These are phyloP conservation scores for Phytophthora pini DNA, from an alignment of 352 stramenopile species.

Conservation along the genomic window DNA sequence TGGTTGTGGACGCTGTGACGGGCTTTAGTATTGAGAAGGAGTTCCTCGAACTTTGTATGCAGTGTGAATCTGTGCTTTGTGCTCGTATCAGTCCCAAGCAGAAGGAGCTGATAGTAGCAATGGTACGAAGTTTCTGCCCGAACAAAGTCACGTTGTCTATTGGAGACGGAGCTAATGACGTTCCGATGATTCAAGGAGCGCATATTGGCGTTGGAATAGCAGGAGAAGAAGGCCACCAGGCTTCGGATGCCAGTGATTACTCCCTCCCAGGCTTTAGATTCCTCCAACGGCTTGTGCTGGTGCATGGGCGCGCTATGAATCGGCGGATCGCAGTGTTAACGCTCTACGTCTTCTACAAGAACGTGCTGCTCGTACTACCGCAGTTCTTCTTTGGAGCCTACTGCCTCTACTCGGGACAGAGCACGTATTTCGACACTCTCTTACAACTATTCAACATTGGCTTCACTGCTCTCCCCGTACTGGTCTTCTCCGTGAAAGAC, in stretches of 20 bases:
- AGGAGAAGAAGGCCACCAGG: slow-evolving; percentile 80
- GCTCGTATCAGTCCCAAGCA: slow-evolving; percentile 97
- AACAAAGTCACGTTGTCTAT: slow-evolving; percentile 80
- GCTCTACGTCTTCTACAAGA: slow-evolving; percentile 92
- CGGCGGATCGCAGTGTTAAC: slow-evolving; percentile 67
- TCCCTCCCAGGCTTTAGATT: slow-evolving; percentile 89
- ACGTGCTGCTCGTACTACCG: slow-evolving; percentile 78
- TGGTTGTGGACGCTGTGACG: slow-evolving; percentile 52
- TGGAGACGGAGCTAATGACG: slow-evolving; percentile 93
- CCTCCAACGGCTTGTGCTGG: slow-evolving; percentile 83
- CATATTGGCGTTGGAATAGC: slow-evolving; percentile 74
- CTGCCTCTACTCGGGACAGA: slow-evolving; percentile 81
- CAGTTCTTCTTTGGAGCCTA: slow-evolving; percentile 81
- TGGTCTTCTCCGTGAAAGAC: slow-evolving; percentile 69
- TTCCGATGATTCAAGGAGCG: slow-evolving; percentile 91
- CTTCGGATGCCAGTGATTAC: slow-evolving; percentile 91
- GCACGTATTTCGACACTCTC: slow-evolving; percentile 78
- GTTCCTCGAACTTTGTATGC: slow-evolving; percentile 63
- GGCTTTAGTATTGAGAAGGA: slow-evolving; percentile 46
- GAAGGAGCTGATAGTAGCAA: slow-evolving; percentile 96
- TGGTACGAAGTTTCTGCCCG: slow-evolving; percentile 75
- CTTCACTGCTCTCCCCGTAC: slow-evolving; percentile 77
- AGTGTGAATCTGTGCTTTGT: slow-evolving; percentile 95
- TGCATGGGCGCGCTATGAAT: slow-evolving; percentile 87
- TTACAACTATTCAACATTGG: slow-evolving; percentile 85